Evolutionary conservation across 495 filamentous ascomycete species (phyloP), one percentile per base, ranked within the genome.

Genomic region (Penicillium desertorum): DNA sequence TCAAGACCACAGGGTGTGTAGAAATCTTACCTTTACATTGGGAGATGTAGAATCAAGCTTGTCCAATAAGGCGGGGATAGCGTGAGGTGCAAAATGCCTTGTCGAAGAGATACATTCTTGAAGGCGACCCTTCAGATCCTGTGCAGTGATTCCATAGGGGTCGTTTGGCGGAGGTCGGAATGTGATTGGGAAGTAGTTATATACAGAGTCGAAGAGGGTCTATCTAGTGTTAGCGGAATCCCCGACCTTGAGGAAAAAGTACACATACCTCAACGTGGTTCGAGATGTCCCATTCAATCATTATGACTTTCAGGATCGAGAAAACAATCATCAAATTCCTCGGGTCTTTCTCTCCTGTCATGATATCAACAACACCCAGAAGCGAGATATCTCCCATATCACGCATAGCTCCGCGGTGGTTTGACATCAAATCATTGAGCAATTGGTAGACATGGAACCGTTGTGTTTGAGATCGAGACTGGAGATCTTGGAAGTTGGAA

Each of bases 161-260:
- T 90, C 88, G 55, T 88, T 85, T 9, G 87, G 87, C 0, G 88
- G 88, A 20, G 88, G 88, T 60, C 82, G 78, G 68, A 90, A 91
- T 0, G 88, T 89, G 53, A 91, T 90, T 0, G 88, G 88, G 64
- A 90, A 91, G 68, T 91, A 91, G 59, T 88, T 88, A 65, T 88
- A 91, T 16, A 88, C 86, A 4, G 86, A 76, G 59, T 91, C 88
- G 65, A 90, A 91, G 17, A 90, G 71, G 11, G 76, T 69, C 83
- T 86, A 66, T 56, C 36, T 1, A 11, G 8, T 12, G 48, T 82
- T 55, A 81, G 72, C 17, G 23, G 25, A 43, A 73, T 88, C 84
- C 5, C 76, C 79, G 64, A 83, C 69, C 23, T 69, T 62, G 22
- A n/a, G n/a, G 7, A 22, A 41, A 17, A 47, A 32, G 5, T 11